Evolutionary conservation across 2,329 filamentous ascomycete species (phyloP).

Genomic region (Pseudogymnoascus destructans): DNA sequence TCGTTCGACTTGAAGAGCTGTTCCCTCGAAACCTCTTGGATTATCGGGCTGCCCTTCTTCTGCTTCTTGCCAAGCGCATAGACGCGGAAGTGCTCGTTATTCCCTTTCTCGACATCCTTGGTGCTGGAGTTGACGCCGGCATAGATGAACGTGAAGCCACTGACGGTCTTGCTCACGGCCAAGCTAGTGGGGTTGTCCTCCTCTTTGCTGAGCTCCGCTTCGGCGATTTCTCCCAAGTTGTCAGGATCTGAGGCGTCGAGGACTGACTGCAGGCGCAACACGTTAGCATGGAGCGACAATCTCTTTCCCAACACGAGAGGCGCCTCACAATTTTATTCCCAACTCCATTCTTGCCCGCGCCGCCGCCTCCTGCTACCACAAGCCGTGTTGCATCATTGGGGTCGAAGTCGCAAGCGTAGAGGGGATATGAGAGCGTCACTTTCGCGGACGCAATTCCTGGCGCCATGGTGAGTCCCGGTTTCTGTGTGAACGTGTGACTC

Average conservation of each 20-base stretch:
- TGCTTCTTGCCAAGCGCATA: conserved; percentile 42
- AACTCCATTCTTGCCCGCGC: conserved; percentile 66
- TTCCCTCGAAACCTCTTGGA: conserved; percentile 40
- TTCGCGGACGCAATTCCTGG: conserved; percentile 24
- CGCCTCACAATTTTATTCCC: conserved; percentile 71
- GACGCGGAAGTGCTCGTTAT: conserved; percentile 73
- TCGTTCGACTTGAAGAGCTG: conserved; percentile 38
- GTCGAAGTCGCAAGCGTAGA: conserved; percentile 82
- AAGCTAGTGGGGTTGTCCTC: conserved; percentile 85
- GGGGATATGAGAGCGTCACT: conserved; percentile 57
- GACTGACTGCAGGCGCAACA: conserved; percentile 20
- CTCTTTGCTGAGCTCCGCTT: conserved; percentile 65
- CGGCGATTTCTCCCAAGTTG: conserved; percentile 47
- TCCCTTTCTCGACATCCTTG: conserved; percentile 56
- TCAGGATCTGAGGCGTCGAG: conserved; percentile 23
- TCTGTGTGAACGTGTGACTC: not conserved
- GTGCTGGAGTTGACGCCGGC: conserved; percentile 78
- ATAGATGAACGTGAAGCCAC: conserved; percentile 44
- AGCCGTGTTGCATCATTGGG: conserved; percentile 63
- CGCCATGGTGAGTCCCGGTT: conserved; percentile 18
- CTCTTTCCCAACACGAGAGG: not conserved
- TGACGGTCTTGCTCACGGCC: conserved; percentile 50
- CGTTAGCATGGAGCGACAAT: not conserved
- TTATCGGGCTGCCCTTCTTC: conserved; percentile 25
- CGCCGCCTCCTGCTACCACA: conserved; percentile 77